phyloP scores from a whole-genome alignment of 441 rosid genomes.

The Jatropha podagrica region DNA sequence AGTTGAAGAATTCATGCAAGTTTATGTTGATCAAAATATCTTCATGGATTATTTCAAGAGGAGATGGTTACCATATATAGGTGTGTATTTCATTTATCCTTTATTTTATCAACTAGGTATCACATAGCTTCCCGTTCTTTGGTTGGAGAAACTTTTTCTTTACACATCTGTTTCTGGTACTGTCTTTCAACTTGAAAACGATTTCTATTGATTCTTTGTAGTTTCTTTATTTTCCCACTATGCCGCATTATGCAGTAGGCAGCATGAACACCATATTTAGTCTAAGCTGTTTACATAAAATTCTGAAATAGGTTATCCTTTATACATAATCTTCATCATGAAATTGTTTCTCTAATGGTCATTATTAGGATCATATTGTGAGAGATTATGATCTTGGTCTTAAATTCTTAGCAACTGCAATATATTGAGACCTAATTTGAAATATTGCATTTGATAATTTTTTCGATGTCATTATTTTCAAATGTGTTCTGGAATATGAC shows the following conservation, averaged over 20 bases:
- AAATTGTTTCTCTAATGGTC: background rate
- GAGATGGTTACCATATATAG: conserved; percentile 46
- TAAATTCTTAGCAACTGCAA: background rate
- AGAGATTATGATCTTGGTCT: background rate
- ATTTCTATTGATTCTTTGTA: background rate
- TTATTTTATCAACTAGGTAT: background rate
- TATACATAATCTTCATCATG: background rate
- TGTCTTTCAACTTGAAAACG: background rate
- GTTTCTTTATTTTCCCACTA: background rate
- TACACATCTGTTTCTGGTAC: background rate
- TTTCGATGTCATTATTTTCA: background rate
- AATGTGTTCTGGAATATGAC: background rate
- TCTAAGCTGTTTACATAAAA: background rate
- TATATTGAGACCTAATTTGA: background rate
- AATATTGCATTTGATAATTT: background rate
- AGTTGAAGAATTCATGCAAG: conserved; percentile 48
- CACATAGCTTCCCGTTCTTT: background rate
- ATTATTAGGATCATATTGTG: background rate
- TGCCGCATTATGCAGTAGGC: background rate
- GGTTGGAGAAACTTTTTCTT: background rate
- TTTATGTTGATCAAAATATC: conserved; percentile 47
- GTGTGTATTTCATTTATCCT: conserved; percentile 32
- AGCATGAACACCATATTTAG: background rate
- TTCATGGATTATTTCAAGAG: conserved; percentile 53
- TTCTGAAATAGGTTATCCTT: conserved; percentile 5